Evolutionary conservation across 108 stramenopile genomes (phyloP), one percentile per base, ranked within the genome.

Genomic region (Cyclostephanos tholiformis): DNA sequence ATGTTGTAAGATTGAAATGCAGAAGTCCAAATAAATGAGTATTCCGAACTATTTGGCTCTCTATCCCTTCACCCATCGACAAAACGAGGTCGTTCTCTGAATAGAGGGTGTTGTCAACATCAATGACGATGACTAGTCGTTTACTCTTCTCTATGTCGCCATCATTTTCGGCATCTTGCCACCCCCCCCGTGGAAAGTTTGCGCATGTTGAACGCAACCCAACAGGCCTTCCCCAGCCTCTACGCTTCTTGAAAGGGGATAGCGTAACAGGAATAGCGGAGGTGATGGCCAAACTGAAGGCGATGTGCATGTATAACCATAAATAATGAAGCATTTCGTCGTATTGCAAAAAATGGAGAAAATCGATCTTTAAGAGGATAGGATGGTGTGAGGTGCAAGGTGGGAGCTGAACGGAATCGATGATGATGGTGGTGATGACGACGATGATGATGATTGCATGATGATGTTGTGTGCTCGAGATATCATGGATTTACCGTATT

Each of bases 41-140:
- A 56, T 87, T 84, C 30, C 72, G 75, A 22, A 92, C 69, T 56
- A 95, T 93, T 81, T 95, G 91, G 12, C 67, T 56, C 79, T 95
- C 94, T 44, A 95, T 88, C 0, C 88, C 89, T 36, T 59, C 43
- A 1, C 56, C 59, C 29, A 48, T 59, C 2, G 69, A 77, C 17
- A 53, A 35, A 26, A 63, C 13, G 2, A 74, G 49, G 46, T 74
- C 75, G 63, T 43, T 23, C 73, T 93, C 88, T 20, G 73, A 66
- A 73, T 96, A 96, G 19, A 96, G 76, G 4, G 88, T 91, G 50
- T 94, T 94, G 83, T 96, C 95, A 25, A 93, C 90, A 76, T 96
- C 95, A 10, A 81, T 74, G 19, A 81, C 36, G 48, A 81, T 67
- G 29, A 81, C 80, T 26, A 71, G 44, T 71, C 43, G 49, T 51